Base-by-base conservation (phyloP, 2,329 filamentous ascomycete species). In the Harringtonia aguacate region DNA sequence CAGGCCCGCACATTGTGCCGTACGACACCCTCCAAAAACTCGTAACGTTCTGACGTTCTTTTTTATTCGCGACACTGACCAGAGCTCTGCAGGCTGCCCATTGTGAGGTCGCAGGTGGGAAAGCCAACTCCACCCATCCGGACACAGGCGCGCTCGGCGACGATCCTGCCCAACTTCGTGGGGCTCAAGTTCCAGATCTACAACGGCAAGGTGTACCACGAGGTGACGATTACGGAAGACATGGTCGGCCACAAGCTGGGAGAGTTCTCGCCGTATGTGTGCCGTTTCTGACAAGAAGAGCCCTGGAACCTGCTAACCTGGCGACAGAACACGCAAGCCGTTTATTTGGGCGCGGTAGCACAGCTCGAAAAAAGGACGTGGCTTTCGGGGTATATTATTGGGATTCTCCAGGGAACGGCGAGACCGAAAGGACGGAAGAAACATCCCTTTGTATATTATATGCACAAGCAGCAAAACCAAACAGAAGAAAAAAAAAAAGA, bases 191-290 rank as follows among this genome's bases (percentile, higher is more conserved):
- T 95, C 63, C 83, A 89, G 64, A 77, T 95, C 47, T 84, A 95
- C 68, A 94, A 95, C 61, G 89, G 89, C 57, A 94, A 92, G 69
- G 75, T 75, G 28, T 95, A 95, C 64, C 68, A 82, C 55, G 85
- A 92, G 53, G 73, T 95, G 44, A 74, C 72, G 52, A 84, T 95
- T 50, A 94, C 88, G 15, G 89, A 95, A 61, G 86, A 95, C 58
- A 95, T 95, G 89, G 89, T 95, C 40, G 89, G 89, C 43, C 84
- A 92, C 65, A 95, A 95, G 67, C 72, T 95, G 53, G 89, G 89
- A 55, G 89, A 95, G 66, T 95, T 95, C 62, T 81, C 87, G 50
- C 70, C 78, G 88, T 95, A 76, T 58, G 86, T 78, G 40, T 14
- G 10, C 6, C 18, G 18, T 27, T 10, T 27, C 10, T 6, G 24